Percentiles rank a stretch among this genome's conserved stretches.
Conservation (phyloP, 192 early-diverging fungal genomes). For the Gonapodya prolifera region DNA sequence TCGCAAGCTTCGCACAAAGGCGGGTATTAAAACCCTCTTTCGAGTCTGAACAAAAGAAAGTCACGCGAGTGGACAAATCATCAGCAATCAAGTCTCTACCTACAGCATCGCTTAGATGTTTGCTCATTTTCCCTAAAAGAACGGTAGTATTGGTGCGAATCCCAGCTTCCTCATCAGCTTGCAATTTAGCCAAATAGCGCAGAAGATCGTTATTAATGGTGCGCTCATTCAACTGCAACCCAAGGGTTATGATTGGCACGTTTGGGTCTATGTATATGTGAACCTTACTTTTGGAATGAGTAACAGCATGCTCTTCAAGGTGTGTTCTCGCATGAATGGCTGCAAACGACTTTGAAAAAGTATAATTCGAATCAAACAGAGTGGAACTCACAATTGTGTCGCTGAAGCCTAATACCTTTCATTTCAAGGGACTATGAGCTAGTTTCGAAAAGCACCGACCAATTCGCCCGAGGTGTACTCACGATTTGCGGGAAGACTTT, state of each 20-base stretch:
- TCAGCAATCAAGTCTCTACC: slow-evolving; percentile 12
- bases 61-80: no score
- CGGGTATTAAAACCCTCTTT: slow-evolving; percentile 67
- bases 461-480: slow-evolving; percentile 10
- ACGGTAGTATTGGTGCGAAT: slow-evolving; percentile 95
- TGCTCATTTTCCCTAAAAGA: slow-evolving; percentile 84
- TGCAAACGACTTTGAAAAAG: slow-evolving; percentile 4
- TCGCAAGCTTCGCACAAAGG: slow-evolving; percentile 64
- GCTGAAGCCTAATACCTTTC: slow-evolving; percentile 66
- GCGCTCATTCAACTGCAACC: slow-evolving; percentile 46
- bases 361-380: neutral
- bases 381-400: slow-evolving; percentile 44
- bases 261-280: neutral
- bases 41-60: slow-evolving; percentile 34
- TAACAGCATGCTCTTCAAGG: slow-evolving; percentile 69
- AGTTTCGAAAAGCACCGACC: slow-evolving; percentile 3
- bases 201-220: slow-evolving; percentile 76
- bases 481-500: slow-evolving; percentile 81
- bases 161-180: slow-evolving; percentile 83
- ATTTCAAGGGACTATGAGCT: neutral
- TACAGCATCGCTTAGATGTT: slow-evolving; percentile 59
- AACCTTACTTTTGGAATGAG: slow-evolving; percentile 52
- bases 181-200: slow-evolving; percentile 74
- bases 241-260: slow-evolving; percentile 3
- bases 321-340: slow-evolving; percentile 82